Conservation (phyloP, 2,329 filamentous ascomycete species). For the Neophaeococcomyces aloes region DNA sequence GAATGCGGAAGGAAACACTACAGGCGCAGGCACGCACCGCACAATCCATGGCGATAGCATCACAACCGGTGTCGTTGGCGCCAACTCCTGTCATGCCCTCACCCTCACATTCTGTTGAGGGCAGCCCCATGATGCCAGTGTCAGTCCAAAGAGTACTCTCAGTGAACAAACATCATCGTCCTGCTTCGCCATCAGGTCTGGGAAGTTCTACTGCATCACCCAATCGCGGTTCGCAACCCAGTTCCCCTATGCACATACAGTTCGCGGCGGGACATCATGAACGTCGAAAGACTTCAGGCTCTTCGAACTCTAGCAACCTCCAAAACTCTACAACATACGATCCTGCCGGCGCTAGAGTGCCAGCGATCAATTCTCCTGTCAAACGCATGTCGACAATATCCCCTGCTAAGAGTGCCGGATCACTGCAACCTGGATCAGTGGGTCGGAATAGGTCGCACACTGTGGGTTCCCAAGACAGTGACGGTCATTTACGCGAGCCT, state of each 20-base stretch:
- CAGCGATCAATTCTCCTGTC: not conserved
- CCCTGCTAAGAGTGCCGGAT: constrained; percentile 53
- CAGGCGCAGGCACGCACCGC: constrained; percentile 49
- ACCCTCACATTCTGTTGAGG: constrained; percentile 63
- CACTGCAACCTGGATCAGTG: constrained; percentile 49
- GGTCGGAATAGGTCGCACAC: constrained; percentile 77
- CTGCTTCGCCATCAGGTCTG: constrained; percentile 73
- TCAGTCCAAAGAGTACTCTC: constrained; percentile 74
- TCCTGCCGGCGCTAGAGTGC: not conserved
- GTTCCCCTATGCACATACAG: constrained; percentile 86
- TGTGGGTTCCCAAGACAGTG: constrained; percentile 86
- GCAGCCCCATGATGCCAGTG: constrained; percentile 70
- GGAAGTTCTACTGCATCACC: constrained; percentile 78
- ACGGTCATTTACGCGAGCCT: constrained; percentile 50
- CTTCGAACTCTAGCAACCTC: constrained; percentile 57
- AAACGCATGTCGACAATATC: constrained; percentile 30
- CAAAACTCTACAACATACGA: constrained; percentile 32
- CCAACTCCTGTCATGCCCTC: constrained; percentile 35
- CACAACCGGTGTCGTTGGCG: constrained; percentile 29
- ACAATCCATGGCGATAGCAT: constrained; percentile 21
- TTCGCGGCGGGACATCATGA: constrained; percentile 81
- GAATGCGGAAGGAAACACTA: constrained; percentile 81
- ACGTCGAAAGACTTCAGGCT: constrained; percentile 83
- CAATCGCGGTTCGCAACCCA: constrained; percentile 71
- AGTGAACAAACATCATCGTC: constrained; percentile 69